Evolutionary conservation across 1,284 basidiomycete species (phyloP), one percentile per base, ranked within the genome.

Genomic region (Cystobasidium pallidum): DNA sequence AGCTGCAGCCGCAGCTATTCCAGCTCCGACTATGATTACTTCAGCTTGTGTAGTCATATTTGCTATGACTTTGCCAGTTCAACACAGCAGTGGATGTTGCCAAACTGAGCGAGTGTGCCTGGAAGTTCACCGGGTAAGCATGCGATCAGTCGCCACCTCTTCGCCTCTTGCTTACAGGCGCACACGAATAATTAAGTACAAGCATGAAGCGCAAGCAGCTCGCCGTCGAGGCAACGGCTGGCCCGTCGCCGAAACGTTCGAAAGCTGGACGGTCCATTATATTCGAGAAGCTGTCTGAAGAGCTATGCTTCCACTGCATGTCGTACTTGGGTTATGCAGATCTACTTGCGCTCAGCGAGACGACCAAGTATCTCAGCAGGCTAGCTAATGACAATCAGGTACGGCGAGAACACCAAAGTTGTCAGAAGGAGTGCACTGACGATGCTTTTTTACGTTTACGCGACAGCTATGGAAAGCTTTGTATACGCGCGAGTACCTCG

Each of bases 1-100:
- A 77, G 92, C 90, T 26, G 94, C 88, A 63, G 96, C 84, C 75
- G 94, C 94, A 24, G 93, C 90, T 59, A 94, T 92, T 49, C 94
- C 93, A 0, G 77, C 84, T 74, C 93, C 93, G 28, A 85, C 78
- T 74, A 84, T 80, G 76, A 84, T 79, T 13, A 81, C 82, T 47
- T 70, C 67, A 24, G 62, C 62, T 39, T 64, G 62, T 72, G 83
- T 30, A 49, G 55, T 21, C 66, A 58, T 58, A 7, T 11, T 19
- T 64, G 45, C 4, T 10, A 26, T 43, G 24, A n/a, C 43, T 32
- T 24, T n/a, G n/a, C n/a, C n/a, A n/a, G n/a, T n/a, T n/a, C n/a
- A n/a, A n/a, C n/a, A n/a, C n/a, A n/a, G n/a, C n/a, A n/a, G n/a
- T n/a, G n/a, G n/a, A n/a, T n/a, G n/a, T n/a, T n/a, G n/a, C n/a